These are phyloP conservation scores for Diaporthe longicolla DNA, from an alignment of 2,329 filamentous ascomycete genomes.

Conservation along the genomic window DNA sequence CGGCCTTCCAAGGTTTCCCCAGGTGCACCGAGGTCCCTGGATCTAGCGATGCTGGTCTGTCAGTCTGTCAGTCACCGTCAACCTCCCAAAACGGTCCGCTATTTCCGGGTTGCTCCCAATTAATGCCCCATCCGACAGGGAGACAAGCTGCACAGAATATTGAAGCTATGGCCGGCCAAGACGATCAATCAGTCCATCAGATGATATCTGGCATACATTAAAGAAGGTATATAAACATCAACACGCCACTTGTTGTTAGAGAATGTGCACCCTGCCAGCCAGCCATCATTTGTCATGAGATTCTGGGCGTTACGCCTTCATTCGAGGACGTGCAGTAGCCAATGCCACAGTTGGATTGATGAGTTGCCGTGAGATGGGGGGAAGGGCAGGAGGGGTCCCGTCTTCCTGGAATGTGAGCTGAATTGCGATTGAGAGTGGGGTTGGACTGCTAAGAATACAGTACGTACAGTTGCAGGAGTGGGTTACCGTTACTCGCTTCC, in stretches of 20 bases:
- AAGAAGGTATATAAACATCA: constrained; percentile 1
- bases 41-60: background rate
- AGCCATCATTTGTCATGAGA: constrained; percentile 28
- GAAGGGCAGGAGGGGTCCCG: background rate
- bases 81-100: constrained; percentile 1
- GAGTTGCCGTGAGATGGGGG: background rate
- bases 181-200: constrained; percentile 25
- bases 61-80: constrained; percentile 2
- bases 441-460: background rate
- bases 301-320: constrained; percentile 19
- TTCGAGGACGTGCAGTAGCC: background rate
- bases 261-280: constrained; percentile 20
- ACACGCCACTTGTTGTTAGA: constrained; percentile 20
- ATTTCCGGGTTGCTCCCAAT: constrained; percentile 15
- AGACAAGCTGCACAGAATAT: constrained; percentile 18
- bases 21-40: constrained; percentile 12
- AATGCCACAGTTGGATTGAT: constrained; percentile 21
- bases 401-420: constrained; percentile 26
- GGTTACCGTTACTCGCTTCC: constrained; percentile 16
- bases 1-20: constrained; percentile 22
- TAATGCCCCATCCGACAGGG: constrained; percentile 26
- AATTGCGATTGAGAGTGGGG: constrained; percentile 24
- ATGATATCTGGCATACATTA: constrained; percentile 4
- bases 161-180: constrained; percentile 14
- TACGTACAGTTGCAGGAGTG: background rate